Evolutionary conservation across 2,329 filamentous ascomycete species (phyloP), one percentile per base, ranked within the genome.

Genomic region (Aciculosporium take): DNA sequence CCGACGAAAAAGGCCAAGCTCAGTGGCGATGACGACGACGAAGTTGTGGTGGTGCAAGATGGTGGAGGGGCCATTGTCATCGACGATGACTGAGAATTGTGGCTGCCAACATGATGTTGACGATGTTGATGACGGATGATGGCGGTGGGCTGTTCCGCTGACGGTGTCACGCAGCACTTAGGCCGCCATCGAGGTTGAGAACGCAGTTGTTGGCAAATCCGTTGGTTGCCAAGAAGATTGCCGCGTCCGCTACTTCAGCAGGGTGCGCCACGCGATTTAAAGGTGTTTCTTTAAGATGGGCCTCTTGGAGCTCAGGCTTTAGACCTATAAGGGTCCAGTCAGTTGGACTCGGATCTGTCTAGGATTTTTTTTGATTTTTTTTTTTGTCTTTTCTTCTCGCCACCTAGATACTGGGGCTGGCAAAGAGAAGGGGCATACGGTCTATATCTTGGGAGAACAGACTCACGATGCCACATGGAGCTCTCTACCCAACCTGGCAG

Each of bases 201-300:
- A 88, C 71, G 57, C 84, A 91, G 49, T 93, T 93, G 58, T 89
- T 89, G 42, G 85, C 83, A 61, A 89, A 94, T 47, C 74, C 65
- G 58, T 91, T 94, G 36, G 71, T 70, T 24, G 76, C 81, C 13
- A 94, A 69, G 58, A 93, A 94, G 23, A 81, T 55, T 36, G 81
- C 84, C 41, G 86, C 85, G 53, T 88, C 78, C n/a, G 86, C 85
- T 25, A 93, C 74, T 57, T 94, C 86, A 21, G 74, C 67, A 7
- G 72, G 66, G 27, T 65, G 62, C 13, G 84, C 86, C 47, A 89
- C 76, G 24, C 85, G 76, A 74, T 52, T 50, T 3, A 58, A 55
- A 1, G 84, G 84, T 38, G 86, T 86, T 38, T 66, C 57, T 45
- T 58, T 57, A 45, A 71, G 60, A 44, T 56, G 61, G 15, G 50